Conservation (phyloP, 495 filamentous ascomycete species). For the Penicillium soppii region DNA sequence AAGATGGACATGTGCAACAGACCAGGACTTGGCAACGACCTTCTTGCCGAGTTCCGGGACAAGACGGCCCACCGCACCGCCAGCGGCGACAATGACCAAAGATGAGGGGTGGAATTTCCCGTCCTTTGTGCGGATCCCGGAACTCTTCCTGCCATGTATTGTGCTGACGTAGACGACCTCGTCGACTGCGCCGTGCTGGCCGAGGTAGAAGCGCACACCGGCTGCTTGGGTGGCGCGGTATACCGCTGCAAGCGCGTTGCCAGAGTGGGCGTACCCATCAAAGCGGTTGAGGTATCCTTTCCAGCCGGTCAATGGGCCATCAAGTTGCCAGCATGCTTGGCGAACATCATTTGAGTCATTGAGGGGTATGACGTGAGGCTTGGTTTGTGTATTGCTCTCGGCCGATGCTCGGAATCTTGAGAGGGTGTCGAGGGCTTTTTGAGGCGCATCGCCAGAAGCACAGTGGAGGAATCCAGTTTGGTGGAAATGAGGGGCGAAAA, state of each 20-base stretch:
- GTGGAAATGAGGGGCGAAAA: conserved; percentile 54
- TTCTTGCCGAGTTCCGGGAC: conserved; percentile 42
- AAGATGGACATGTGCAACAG: conserved; percentile 54
- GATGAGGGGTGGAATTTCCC: conserved; percentile 36
- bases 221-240: conserved; percentile 24
- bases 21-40: conserved; percentile 50
- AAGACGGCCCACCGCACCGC: conserved; percentile 41
- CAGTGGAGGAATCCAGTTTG: conserved; percentile 55
- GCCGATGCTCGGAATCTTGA: conserved; percentile 45
- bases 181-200: conserved; percentile 25
- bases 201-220: conserved; percentile 40
- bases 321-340: conserved; percentile 40
- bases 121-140: conserved; percentile 36
- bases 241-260: conserved; percentile 36
- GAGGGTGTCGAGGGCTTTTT: conserved; percentile 47
- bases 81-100: conserved; percentile 44
- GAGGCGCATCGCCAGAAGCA: conserved; percentile 43
- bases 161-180: conserved; percentile 27
- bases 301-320: conserved; percentile 50
- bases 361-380: conserved; percentile 34
- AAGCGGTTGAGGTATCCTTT: conserved; percentile 55
- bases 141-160: conserved; percentile 19
- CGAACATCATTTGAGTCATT: conserved; percentile 35
- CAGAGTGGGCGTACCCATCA: conserved; percentile 53
- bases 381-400: conserved; percentile 31